A percentile compares a stretch with the other conserved stretches of the same genome.
Evolutionary conservation across 2,329 filamentous ascomycete species (phyloP).

Genomic region (Hymenoscyphus occultus): DNA sequence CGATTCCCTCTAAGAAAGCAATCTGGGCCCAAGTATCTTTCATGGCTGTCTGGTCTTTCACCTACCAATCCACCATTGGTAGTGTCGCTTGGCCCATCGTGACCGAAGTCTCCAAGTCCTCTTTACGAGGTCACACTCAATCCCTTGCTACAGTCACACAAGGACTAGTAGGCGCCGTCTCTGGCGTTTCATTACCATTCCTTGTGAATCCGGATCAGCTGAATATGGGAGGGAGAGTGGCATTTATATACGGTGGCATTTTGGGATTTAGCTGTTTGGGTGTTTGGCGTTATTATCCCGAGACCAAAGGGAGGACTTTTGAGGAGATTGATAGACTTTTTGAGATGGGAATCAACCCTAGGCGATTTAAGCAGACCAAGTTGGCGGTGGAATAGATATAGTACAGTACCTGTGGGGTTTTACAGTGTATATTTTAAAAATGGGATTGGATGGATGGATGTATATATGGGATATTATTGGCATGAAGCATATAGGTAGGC

Average conservation of each 20-base stretch:
- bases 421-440: background rate
- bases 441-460: background rate
- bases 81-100: conserved; percentile 43
- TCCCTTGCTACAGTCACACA: conserved; percentile 26
- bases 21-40: conserved; percentile 28
- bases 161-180: conserved; percentile 23
- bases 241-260: conserved; percentile 43
- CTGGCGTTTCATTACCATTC: conserved; percentile 22
- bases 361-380: conserved; percentile 21
- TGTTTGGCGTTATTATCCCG: conserved; percentile 46
- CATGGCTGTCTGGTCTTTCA: conserved; percentile 30
- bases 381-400: background rate
- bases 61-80: conserved; percentile 33
- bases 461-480: background rate
- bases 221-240: conserved; percentile 40
- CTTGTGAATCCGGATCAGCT: conserved; percentile 42
- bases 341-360: conserved; percentile 35
- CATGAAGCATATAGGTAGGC: background rate
- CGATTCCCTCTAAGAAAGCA: conserved; percentile 15
- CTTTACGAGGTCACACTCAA: conserved; percentile 36
- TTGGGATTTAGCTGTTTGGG: conserved; percentile 39
- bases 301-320: conserved; percentile 44
- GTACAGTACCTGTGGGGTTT: background rate
- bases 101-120: conserved; percentile 44
- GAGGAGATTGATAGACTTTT: conserved; percentile 48